Conservation (phyloP, 2,329 filamentous ascomycete species). For the Ophiostoma sp. region DNA sequence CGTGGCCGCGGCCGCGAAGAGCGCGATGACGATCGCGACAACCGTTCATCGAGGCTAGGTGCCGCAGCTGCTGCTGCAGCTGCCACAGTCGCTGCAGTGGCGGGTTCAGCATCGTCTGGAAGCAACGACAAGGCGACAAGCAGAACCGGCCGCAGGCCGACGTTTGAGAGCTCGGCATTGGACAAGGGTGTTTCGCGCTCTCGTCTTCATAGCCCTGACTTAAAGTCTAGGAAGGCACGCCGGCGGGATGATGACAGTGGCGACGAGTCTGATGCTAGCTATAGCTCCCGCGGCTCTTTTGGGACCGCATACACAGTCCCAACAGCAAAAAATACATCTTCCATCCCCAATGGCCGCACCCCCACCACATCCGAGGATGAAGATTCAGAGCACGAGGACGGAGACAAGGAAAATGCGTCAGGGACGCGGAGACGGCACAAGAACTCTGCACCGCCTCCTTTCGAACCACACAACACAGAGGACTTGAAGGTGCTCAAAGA, state of each 20-base stretch:
- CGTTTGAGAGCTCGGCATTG: slow-evolving; percentile 1
- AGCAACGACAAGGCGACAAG: not conserved
- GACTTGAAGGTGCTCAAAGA: slow-evolving; percentile 38
- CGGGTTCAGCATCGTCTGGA: not conserved
- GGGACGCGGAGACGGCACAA: slow-evolving; percentile 33
- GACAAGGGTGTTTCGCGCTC: not conserved
- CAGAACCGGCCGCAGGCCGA: not conserved
- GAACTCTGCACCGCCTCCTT: slow-evolving; percentile 39
- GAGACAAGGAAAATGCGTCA: slow-evolving; percentile 21
- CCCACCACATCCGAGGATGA: slow-evolving; percentile 22
- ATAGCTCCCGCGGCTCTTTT: slow-evolving; percentile 1
- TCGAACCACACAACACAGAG: slow-evolving; percentile 50
- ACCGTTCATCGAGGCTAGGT: slow-evolving; percentile 31
- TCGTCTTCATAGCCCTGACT: slow-evolving; percentile 12
- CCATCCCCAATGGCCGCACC: slow-evolving; percentile 16
- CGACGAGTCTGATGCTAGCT: slow-evolving; percentile 6
- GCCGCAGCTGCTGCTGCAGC: slow-evolving; percentile 3
- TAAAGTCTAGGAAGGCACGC: not conserved
- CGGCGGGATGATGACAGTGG: not conserved
- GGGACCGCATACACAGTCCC: not conserved
- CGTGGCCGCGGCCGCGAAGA: slow-evolving; percentile 30
- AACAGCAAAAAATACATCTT: not conserved
- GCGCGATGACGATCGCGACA: slow-evolving; percentile 30
- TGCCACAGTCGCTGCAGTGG: not conserved
- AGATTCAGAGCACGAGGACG: slow-evolving; percentile 12